Evolutionary conservation across 2,329 filamentous ascomycete species (phyloP).

Genomic region (Diaporthe batatas): DNA sequence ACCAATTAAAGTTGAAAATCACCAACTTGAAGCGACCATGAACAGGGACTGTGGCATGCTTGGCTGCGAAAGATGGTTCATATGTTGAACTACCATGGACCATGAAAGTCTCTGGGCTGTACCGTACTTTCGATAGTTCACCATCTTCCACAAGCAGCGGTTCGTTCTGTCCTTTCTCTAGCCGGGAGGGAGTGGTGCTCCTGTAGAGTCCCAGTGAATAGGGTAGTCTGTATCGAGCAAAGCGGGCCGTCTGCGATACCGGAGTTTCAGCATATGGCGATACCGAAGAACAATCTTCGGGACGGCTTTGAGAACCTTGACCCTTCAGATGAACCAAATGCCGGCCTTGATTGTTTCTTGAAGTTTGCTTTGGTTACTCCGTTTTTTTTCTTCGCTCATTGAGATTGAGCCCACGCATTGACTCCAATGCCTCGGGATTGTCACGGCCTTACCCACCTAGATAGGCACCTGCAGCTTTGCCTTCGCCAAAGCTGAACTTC

Average conservation of each 20-base stretch:
- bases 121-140: neutral
- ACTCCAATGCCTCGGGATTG: too few relatives aligned
- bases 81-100: neutral
- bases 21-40: neutral
- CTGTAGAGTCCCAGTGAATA: neutral
- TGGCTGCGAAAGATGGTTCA: neutral
- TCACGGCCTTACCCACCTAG: neutral
- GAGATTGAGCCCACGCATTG: neutral
- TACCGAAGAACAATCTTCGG: neutral
- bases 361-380: neutral
- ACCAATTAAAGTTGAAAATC: neutral
- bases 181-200: too few relatives aligned
- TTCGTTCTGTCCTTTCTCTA: too few relatives aligned
- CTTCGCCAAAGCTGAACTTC: neutral
- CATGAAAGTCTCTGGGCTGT: neutral
- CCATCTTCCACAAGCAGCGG: neutral
- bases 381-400: neutral
- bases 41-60: neutral
- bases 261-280: neutral
- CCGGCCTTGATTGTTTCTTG: neutral
- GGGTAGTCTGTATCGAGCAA: neutral
- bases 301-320: neutral
- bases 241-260: neutral
- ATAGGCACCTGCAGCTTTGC: neutral
- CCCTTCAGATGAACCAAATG: neutral